Percentiles rank a stretch among this genome's conserved stretches.
phyloP scores from a whole-genome alignment of 805 yeast genomes.

The Priceomyces castillae region DNA sequence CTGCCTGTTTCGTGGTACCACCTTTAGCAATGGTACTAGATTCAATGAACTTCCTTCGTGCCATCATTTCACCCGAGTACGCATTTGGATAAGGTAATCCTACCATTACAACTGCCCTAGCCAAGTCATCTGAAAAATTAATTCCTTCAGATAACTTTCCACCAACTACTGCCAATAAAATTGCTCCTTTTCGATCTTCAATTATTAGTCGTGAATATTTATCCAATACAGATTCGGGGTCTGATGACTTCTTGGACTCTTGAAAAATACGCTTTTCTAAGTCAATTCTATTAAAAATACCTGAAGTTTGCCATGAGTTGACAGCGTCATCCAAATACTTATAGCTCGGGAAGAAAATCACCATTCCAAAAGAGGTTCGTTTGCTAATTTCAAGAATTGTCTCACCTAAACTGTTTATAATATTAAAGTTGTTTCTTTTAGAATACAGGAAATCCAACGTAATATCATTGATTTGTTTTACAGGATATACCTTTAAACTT shows the following conservation, averaged over 20 bases:
- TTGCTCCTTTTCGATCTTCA: conserved; percentile 49
- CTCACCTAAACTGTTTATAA: conserved; percentile 53
- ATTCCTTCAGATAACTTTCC: conserved; percentile 94
- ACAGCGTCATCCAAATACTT: conserved; percentile 57
- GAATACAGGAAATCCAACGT: conserved; percentile 68
- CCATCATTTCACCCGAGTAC: conserved; percentile 74
- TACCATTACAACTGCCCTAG: conserved; percentile 79
- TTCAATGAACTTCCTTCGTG: conserved; percentile 66
- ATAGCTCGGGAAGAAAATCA: conserved; percentile 84
- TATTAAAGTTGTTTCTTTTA: conserved; percentile 45
- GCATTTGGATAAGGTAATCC: conserved; percentile 91
- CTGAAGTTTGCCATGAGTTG: conserved; percentile 47
- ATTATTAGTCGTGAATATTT: conserved; percentile 49
- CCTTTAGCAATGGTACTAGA: conserved; percentile 47
- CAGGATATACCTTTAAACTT: conserved; percentile 61
- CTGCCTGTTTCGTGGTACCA: conserved; percentile 45
- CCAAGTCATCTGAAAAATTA: conserved; percentile 83
- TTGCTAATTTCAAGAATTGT: conserved; percentile 41
- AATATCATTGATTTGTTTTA: conserved; percentile 23
- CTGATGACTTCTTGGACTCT: conserved; percentile 49
- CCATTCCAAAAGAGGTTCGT: conserved; percentile 69
- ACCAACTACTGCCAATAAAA: conserved; percentile 83
- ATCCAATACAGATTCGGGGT: conserved; percentile 45
- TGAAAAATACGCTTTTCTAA: conserved; percentile 47
- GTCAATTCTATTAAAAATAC: conserved; percentile 31